Evolutionary conservation across 352 stramenopile genomes (phyloP), one percentile per base, ranked within the genome.

Genomic region (Globisporangium takayamanum): DNA sequence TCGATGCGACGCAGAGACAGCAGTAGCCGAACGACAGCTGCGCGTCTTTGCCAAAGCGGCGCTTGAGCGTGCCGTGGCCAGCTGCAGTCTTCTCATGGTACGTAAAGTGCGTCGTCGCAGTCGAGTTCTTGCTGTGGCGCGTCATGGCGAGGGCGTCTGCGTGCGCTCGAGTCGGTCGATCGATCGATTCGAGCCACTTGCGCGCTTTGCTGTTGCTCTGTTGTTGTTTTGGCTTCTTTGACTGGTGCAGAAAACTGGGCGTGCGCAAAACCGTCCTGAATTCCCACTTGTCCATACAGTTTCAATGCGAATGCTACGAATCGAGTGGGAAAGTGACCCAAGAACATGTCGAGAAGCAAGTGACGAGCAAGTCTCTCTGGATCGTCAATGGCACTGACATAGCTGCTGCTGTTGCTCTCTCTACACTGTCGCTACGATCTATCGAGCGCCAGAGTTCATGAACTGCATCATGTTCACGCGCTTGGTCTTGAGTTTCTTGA

Each of bases 51-150:
- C 85, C 85, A 52, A 87, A 95, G 47, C 85, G 79, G 20, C 85
- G 74, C 66, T 95, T 95, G 28, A 93, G 60, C 55, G 85, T 95
- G 12, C 85, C 85, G 57, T 95, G 83, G 39, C 80, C 85, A 7
- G 81, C 85, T n/a, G 76, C 76, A 45, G 69, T 60, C 36, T 78
- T 75, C 72, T 95, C 85, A 59, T 75, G 75, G 76, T 95, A 95
- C 68, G 85, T 95, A 63, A 95, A 95, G 74, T 93, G 81, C 55
- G 80, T 87, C 55, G 81, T 85, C 42, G 85, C 81, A 53, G 83
- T 95, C 66, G 82, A 70, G 73, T 95, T 95, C 82, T 95, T 95
- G 69, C 82, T 93, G 71, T 95, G 85, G 44, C 85, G 74, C 50
- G 76, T 92, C 83, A 93, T 92, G 49, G 48, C 25, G 48, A 36